These are phyloP conservation scores for Umbellularia californica DNA, from an alignment of 164 flowering plant species.

Conservation along the genomic window DNA sequence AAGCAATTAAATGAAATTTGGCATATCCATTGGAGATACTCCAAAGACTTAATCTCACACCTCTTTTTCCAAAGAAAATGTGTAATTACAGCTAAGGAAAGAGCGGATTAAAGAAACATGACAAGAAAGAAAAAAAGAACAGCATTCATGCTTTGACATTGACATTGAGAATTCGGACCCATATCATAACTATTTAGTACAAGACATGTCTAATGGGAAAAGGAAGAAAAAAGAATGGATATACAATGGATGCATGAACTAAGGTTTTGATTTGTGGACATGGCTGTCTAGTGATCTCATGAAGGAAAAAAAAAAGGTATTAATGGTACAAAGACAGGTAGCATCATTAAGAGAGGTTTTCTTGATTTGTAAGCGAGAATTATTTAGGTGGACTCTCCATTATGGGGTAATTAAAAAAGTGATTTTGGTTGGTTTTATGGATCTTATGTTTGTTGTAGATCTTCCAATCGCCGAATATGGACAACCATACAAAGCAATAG, in stretches of 20 bases:
- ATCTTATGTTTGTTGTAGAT: neutral
- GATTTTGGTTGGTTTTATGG: neutral
- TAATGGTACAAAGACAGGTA: constrained; percentile 1
- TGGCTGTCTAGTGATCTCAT: neutral
- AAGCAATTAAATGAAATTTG: too few species aligned
- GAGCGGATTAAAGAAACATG: neutral
- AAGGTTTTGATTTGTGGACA: neutral
- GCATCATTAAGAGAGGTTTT: neutral
- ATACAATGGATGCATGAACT: neutral
- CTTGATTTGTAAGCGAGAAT: neutral
- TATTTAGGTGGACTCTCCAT: neutral
- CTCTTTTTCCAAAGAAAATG: too few species aligned
- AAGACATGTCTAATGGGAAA: too few species aligned
- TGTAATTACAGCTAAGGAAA: too few species aligned
- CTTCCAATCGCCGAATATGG: neutral
- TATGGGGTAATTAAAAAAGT: neutral
- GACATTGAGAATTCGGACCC: neutral
- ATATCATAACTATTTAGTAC: neutral
- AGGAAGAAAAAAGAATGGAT: neutral
- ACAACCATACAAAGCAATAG: neutral
- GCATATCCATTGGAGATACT: too few species aligned
- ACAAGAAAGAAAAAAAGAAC: too few species aligned
- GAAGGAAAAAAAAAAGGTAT: neutral
- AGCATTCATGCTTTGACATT: neutral
- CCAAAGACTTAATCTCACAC: too few species aligned